phyloP scores from a whole-genome alignment of 768 basidiomycete genomes.

The Auricularia cornea region DNA sequence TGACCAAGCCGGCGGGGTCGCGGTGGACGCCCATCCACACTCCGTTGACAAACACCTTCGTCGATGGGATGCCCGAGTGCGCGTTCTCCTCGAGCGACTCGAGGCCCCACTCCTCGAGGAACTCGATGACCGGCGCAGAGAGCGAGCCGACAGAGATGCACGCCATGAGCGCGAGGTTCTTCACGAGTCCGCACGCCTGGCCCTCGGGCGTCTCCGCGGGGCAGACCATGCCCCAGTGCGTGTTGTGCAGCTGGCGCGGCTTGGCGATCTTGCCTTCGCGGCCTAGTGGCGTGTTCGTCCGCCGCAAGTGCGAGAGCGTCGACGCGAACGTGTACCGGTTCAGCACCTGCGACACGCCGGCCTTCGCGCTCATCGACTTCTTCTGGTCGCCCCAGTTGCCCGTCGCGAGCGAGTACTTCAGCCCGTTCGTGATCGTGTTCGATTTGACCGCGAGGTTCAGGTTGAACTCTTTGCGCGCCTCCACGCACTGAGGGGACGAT shows the following conservation, averaged over 20 bases:
- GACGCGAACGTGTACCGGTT: conserved; percentile 99
- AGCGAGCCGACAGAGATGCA: conserved; percentile 97
- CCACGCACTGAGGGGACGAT: conserved; percentile 65
- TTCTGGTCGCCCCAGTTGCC: conserved; percentile 99
- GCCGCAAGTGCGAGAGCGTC: conserved; percentile 93
- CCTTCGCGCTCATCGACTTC: conserved; percentile 95
- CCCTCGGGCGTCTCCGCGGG: conserved; percentile 99
- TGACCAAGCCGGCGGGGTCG: conserved; percentile 85
- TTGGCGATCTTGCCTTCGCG: conserved; percentile 99
- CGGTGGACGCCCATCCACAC: conserved; percentile 99
- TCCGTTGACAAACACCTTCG: conserved; percentile 98
- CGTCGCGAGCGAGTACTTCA: conserved; percentile 95
- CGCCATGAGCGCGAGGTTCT: conserved; percentile 95
- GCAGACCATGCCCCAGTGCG: conserved; percentile 99
- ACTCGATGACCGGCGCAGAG: conserved; percentile 94
- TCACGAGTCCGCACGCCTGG: conserved; percentile 97
- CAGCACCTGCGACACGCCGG: conserved; percentile 96
- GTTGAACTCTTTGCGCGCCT: conserved; percentile 92
- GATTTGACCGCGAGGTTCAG: conserved; percentile 88
- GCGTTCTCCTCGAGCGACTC: conserved; percentile 93
- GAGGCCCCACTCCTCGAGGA: conserved; percentile 97
- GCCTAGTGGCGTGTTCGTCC: conserved; percentile 95
- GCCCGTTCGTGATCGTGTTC: conserved; percentile 94
- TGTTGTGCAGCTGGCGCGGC: conserved; percentile 97
- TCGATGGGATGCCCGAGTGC: conserved; percentile 70